Evolutionary conservation across 495 filamentous ascomycete species (phyloP).

Genomic region (Friedmanniomyces endolithicus): DNA sequence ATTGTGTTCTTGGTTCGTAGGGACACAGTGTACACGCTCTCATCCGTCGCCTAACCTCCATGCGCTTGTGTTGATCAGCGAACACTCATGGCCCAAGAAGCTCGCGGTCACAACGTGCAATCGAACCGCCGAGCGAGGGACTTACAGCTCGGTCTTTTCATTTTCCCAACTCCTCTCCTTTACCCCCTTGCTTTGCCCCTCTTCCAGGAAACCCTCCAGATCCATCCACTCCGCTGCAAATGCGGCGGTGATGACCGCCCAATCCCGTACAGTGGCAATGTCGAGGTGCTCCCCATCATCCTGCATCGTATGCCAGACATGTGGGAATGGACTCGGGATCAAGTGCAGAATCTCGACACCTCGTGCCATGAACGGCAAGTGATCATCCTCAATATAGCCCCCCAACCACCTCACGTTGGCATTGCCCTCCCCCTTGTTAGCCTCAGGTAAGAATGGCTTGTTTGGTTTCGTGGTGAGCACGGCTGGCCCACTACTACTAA

Average conservation of each 20-base stretch:
- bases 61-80: not conserved
- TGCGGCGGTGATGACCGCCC: slow-evolving; percentile 65
- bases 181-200: not conserved
- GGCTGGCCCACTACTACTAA: slow-evolving; percentile 23
- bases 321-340: slow-evolving; percentile 71
- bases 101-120: not conserved
- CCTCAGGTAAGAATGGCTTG: slow-evolving; percentile 22
- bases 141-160: not conserved
- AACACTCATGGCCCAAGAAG: not conserved
- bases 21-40: not conserved
- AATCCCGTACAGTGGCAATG: slow-evolving; percentile 71
- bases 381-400: slow-evolving; percentile 60
- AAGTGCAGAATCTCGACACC: slow-evolving; percentile 83
- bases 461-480: slow-evolving; percentile 33
- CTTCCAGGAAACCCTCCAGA: slow-evolving; percentile 52
- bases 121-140: not conserved
- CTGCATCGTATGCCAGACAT: slow-evolving; percentile 71
- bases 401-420: slow-evolving; percentile 26
- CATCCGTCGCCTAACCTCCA: not conserved
- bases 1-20: no score
- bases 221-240: slow-evolving; percentile 95
- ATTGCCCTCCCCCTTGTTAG: slow-evolving; percentile 37
- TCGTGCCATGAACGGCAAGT: slow-evolving; percentile 71
- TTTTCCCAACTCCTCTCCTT: not conserved
- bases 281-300: slow-evolving; percentile 86